Evolutionary conservation across 257 asterid species (phyloP).

Genomic region (Solanum chmielewskii): DNA sequence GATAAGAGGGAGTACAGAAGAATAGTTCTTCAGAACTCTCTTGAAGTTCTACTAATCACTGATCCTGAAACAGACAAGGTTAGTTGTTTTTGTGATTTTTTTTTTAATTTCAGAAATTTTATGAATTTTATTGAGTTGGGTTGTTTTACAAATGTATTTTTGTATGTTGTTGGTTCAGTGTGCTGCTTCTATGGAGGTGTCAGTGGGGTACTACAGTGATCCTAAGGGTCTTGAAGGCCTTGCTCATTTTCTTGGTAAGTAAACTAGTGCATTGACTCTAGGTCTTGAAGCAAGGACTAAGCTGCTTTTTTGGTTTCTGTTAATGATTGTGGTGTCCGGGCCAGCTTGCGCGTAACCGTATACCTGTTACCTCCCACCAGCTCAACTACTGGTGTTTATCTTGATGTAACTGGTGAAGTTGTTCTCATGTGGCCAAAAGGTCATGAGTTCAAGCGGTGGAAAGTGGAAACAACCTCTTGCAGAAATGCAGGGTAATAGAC

Average conservation of each 20-base stretch:
- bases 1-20: slow-evolving; percentile 74
- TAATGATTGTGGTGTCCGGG: background rate
- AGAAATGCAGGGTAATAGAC: background rate
- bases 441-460: background rate
- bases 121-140: background rate
- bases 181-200: slow-evolving; percentile 91
- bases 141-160: background rate
- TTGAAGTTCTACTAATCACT: slow-evolving; percentile 77
- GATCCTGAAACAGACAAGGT: slow-evolving; percentile 96
- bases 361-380: background rate
- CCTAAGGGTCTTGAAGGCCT: slow-evolving; percentile 96
- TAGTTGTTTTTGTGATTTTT: slow-evolving; percentile 15
- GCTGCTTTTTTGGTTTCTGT: background rate
- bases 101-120: background rate
- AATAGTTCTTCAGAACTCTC: slow-evolving; percentile 57
- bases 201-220: slow-evolving; percentile 81
- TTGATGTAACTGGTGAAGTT: background rate
- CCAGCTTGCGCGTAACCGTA: background rate
- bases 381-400: background rate
- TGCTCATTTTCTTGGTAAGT: slow-evolving; percentile 90
- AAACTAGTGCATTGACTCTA: background rate
- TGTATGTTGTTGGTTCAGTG: slow-evolving; percentile 34
- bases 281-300: background rate
- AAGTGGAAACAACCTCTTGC: background rate
- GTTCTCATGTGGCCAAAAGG: background rate